These are phyloP conservation scores for Lunularia cruciata DNA, from an alignment of 225 moss, liverwort and hornwort species.

Conservation along the genomic window DNA sequence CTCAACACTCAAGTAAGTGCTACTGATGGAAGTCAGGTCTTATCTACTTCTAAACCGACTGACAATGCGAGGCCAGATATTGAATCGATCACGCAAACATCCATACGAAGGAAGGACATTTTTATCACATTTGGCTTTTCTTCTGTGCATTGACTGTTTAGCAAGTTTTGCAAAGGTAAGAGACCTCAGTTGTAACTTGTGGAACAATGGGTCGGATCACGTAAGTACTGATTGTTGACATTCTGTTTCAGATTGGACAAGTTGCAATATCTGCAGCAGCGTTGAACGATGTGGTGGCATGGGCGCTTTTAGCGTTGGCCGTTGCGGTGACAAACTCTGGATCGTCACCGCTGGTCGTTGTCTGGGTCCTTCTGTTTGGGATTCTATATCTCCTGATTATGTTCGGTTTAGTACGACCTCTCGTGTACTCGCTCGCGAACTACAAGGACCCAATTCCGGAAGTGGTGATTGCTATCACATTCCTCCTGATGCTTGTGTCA, in stretches of 20 bases:
- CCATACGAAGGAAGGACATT: no score
- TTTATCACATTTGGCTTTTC: no score
- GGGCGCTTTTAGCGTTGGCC: constrained; percentile 47
- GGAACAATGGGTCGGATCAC: no score
- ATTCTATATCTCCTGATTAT: constrained; percentile 30
- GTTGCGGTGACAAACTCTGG: constrained; percentile 41
- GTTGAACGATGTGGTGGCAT: constrained; percentile 46
- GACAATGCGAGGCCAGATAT: no score
- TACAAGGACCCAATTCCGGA: constrained; percentile 41
- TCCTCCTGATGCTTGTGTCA: constrained; percentile 35
- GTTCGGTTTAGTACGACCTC: constrained; percentile 33
- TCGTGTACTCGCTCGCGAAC: constrained; percentile 30
- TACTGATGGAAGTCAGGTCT: no score
- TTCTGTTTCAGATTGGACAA: constrained; percentile 44
- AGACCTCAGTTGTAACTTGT: no score
- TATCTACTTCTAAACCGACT: no score
- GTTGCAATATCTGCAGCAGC: constrained; percentile 49
- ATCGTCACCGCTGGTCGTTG: constrained; percentile 36
- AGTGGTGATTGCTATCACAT: constrained; percentile 27
- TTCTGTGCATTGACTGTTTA: no score
- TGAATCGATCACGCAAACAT: no score
- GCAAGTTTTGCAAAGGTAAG: no score
- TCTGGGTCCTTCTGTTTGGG: constrained; percentile 38
- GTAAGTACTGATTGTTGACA: no score
- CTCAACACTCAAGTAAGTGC: constrained; percentile 57